Base-by-base conservation (phyloP, 2,329 filamentous ascomycete genomes). In the Bipolaris bicolor region DNA sequence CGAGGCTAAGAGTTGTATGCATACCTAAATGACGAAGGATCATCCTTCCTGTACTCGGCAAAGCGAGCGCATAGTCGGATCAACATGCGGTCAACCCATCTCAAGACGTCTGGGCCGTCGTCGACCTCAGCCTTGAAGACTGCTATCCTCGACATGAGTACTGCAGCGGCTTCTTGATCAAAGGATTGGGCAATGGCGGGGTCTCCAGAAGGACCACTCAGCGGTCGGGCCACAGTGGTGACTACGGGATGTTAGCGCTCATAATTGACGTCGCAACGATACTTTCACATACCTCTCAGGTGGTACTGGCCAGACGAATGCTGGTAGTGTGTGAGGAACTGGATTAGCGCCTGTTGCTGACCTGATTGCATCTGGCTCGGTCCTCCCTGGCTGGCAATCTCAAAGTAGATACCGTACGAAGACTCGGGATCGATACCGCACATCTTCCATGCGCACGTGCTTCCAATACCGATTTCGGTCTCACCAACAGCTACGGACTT, bases 391-490 rank as follows among this genome's bases (percentile, higher is more conserved):
- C 90, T 92, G 45, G 95, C 94, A 73, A 99, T 96, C 77, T 99
- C 95, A 69, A 98, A 99, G 80, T 98, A 99, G 62, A 99, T 86
- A 60, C 92, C 95, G 70, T 98, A 98, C 71, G 92, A 97, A 31
- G 95, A 88, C 53, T 88, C 90, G 10, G 95, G 95, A 69, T 98
- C 93, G 66, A 99, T 97, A 66, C 92, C 93, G 71, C 95, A 98
- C 94, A 99, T 97, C 80, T 99, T 99, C 95, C 95, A 99, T 3
- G 93, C 94, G 78, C 94, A 98, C 0, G 95, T 99, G 75, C 98
- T 98, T 64, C 95, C 95, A 68, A 99, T 97, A 71, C 95, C 95
- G 70, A 94, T 97, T 76, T 99, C 95, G 0, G 95, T 98, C 81
- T 99, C 95, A 51, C 95, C 95, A 11, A 99, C 95, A 1, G 92